These are phyloP conservation scores for Gyromitra esculenta DNA, from an alignment of 2,329 filamentous ascomycete species.

Conservation along the genomic window DNA sequence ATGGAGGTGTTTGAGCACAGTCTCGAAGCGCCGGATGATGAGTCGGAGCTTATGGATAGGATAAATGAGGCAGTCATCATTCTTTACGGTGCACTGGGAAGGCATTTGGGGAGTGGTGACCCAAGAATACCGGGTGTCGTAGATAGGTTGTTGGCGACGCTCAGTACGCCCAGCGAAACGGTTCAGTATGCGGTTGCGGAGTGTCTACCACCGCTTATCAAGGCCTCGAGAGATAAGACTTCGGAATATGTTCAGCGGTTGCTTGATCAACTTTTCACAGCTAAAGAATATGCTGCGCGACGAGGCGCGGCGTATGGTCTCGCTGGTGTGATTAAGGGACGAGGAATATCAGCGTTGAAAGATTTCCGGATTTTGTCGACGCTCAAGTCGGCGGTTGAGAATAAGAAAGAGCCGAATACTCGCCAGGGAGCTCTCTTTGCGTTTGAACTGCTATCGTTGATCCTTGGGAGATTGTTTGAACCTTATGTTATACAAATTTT, in stretches of 20 bases:
- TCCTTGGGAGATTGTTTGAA: slow-evolving; percentile 90
- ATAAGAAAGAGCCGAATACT: slow-evolving; percentile 91
- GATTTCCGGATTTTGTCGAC: slow-evolving; percentile 87
- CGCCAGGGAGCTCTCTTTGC: slow-evolving; percentile 88
- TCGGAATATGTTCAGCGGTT: slow-evolving; percentile 82
- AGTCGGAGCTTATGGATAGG: slow-evolving; percentile 81
- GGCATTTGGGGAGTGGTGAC: slow-evolving; percentile 86
- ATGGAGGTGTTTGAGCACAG: slow-evolving; percentile 93
- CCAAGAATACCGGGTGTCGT: slow-evolving; percentile 87
- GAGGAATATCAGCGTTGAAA: slow-evolving; percentile 80
- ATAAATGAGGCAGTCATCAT: slow-evolving; percentile 98
- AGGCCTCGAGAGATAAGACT: slow-evolving; percentile 79
- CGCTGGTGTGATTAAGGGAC: slow-evolving; percentile 87
- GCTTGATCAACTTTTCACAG: slow-evolving; percentile 81
- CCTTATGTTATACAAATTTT: slow-evolving; percentile 97
- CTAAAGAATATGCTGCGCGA: slow-evolving; percentile 90
- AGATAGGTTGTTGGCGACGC: slow-evolving; percentile 81
- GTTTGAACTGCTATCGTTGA: slow-evolving; percentile 86
- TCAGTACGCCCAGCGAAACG: slow-evolving; percentile 93
- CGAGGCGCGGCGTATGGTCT: slow-evolving; percentile 95
- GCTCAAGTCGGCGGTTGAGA: slow-evolving; percentile 84
- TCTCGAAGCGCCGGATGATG: slow-evolving; percentile 84
- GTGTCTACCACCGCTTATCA: slow-evolving; percentile 90
- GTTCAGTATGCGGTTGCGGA: slow-evolving; percentile 97
- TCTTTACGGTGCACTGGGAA: slow-evolving; percentile 91